Base-by-base conservation (phyloP, 108 stramenopile genomes). In the Seminavis robusta region DNA sequence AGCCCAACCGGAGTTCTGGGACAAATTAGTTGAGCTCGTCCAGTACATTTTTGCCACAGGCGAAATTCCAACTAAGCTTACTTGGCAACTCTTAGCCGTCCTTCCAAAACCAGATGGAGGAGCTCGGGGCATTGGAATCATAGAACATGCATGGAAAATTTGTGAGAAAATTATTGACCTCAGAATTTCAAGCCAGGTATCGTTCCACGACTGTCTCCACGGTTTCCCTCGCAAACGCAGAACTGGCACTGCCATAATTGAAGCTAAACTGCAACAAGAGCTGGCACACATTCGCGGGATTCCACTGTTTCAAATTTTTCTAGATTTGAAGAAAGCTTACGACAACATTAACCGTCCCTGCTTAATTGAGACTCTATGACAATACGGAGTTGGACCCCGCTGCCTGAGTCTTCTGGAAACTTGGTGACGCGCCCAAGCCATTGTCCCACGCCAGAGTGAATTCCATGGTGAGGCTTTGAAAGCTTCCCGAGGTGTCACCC, bases 401-500 rank as follows among this genome's bases (percentile, higher is more conserved):
- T 29, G 47, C 42, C 17, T 13, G 8, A 41, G 56, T 6, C 30
- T 65, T 20, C 41, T 65, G n/a, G n/a, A 19, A 8, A 46, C 11
- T 19, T 46, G 9, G 16, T 65, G 56, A n/a, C n/a, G n/a, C n/a
- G n/a, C n/a, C n/a, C n/a, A n/a, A n/a, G n/a, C n/a, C n/a, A n/a
- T n/a, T n/a, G 64, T 33, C 37, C 26, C 41, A 20, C 9, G 56
- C 13, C 53, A 41, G 31, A 24, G 31, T 27, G 64, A 56, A 17
- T 40, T 26, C 31, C 48, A 33, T 48, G 64, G 64, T 37, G 11
- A 47, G 33, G 45, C 56, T 15, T 57, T 65, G 33, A 28, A 15
- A 45, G 64, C 64, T 48, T 23, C 32, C 15, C 64, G 64, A 24
- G 64, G 64, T 9, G 64, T 65, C 37, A 65, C 58, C 11, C 65